Evolutionary conservation across 768 basidiomycete genomes (phyloP), one percentile per base, ranked within the genome.

Genomic region (Boletellus ananiceps): DNA sequence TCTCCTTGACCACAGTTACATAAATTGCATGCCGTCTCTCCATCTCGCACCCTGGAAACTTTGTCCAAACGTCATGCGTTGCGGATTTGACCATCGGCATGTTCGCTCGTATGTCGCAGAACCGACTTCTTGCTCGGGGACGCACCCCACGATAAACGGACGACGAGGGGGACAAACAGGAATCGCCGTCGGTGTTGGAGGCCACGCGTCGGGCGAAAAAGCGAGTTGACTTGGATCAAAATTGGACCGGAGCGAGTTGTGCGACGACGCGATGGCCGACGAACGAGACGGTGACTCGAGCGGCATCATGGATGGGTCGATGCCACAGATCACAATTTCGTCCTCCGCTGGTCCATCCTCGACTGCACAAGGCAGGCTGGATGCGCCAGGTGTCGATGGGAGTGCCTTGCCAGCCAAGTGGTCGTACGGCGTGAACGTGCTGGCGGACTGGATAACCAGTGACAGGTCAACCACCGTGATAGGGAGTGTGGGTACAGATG

Each of bases 1-100:
- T 70, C 50, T 77, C 76, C 46, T 69, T 71, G 25, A 74, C 69
- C 35, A 75, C 69, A 1, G 73, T 71, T 73, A 77, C 73, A 55
- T 70, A 70, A 36, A 79, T 67, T 46, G 66, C 61, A 54, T 74
- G 46, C 2, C 49, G 55, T 16, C 36, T 54, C 40, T 52, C 50
- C 9, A 15, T 32, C 16, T 25, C 5, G 11, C 14, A 33, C 13
- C 18, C 14, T 8, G 5, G 16, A 18, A 15, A 13, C 8, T n/a
- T 40, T n/a, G 12, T 21, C 31, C 19, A 44, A 34, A 40, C 2
- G 8, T 43, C 47, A 1, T 61, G 52, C 12, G 44, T 14, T 2
- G 44, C 41, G 5, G 31, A 42, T 15, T 48, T 47, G 16, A 19
- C 14, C 23, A 47, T 18, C 32, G 55, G 49, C 21, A 37, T 8